phyloP scores from a whole-genome alignment of 1,284 basidiomycete species.

The Apiotrichum brassicae region DNA sequence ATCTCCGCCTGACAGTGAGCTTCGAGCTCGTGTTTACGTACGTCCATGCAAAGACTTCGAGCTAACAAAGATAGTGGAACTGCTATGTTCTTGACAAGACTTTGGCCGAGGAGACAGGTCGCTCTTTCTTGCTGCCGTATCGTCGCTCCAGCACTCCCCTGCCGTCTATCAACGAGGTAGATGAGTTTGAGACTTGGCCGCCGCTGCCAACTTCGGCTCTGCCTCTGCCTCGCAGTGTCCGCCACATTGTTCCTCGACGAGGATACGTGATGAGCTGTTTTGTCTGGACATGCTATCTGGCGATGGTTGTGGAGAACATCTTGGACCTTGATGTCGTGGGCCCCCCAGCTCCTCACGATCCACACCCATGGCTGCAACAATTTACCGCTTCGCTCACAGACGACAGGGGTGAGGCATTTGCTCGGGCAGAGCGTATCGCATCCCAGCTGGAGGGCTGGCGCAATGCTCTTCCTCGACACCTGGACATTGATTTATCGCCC shows the following conservation, averaged over 20 bases:
- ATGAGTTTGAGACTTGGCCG: conserved; percentile 47
- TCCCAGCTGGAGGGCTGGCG: conserved; percentile 29
- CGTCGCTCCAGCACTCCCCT: conserved; percentile 44
- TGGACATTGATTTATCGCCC: conserved; percentile 21
- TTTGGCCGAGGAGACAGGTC: conserved; percentile 47
- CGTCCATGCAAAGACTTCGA: background rate
- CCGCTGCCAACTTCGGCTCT: conserved; percentile 26
- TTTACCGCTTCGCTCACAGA: background rate
- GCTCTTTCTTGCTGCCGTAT: conserved; percentile 44
- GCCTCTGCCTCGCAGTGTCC: conserved; percentile 17
- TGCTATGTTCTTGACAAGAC: conserved; percentile 48
- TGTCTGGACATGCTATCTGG: conserved; percentile 38
- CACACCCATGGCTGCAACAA: conserved; percentile 3
- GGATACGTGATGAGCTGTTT: conserved; percentile 37
- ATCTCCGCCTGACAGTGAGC: conserved; percentile 19
- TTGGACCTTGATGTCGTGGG: conserved; percentile 32
- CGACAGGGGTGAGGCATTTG: background rate
- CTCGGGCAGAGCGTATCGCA: conserved; percentile 16
- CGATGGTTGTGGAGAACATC: conserved; percentile 39
- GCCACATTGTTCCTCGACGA: conserved; percentile 24
- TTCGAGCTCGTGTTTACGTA: conserved; percentile 36
- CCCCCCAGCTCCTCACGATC: conserved; percentile 7
- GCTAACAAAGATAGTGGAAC: conserved; percentile 34
- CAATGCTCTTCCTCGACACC: conserved; percentile 17
- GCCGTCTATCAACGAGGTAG: conserved; percentile 43